Evolutionary conservation across 805 yeast species (phyloP).

Genomic region (Yamadazyma insecticola): DNA sequence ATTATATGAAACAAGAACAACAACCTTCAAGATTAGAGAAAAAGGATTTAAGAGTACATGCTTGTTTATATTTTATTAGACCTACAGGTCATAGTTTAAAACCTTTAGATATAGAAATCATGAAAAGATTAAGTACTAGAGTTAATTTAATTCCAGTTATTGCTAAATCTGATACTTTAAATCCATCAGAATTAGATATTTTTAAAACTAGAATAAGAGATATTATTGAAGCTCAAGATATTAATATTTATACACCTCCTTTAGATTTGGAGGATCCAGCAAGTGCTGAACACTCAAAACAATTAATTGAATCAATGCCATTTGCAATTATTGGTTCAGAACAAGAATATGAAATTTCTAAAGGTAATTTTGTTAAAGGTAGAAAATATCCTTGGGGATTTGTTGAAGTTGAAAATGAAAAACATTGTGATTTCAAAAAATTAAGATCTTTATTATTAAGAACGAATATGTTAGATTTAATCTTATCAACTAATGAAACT

Average conservation of each 20-base stretch:
- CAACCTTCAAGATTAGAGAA: conserved; percentile 69
- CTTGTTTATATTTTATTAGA: conserved; percentile 82
- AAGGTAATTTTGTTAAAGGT: conserved; percentile 67
- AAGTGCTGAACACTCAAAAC: conserved; percentile 75
- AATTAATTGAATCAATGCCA: conserved; percentile 79
- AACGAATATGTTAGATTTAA: conserved; percentile 78
- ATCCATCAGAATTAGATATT: conserved; percentile 60
- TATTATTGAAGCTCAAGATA: conserved; percentile 78
- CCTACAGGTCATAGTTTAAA: conserved; percentile 88
- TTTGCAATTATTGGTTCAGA: conserved; percentile 81
- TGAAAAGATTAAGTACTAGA: conserved; percentile 76
- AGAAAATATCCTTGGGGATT: conserved; percentile 90
- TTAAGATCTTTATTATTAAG: conserved; percentile 74
- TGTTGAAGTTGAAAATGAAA: conserved; percentile 82
- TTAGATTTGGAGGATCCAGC: conserved; percentile 71
- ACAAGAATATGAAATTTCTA: conserved; percentile 57
- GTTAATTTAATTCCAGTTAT: conserved; percentile 87
- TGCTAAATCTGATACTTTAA: conserved; percentile 82
- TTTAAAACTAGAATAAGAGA: conserved; percentile 77
- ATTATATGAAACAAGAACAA: conserved; percentile 87
- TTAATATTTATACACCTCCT: conserved; percentile 80
- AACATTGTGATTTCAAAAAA: conserved; percentile 80
- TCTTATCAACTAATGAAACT: conserved; percentile 72
- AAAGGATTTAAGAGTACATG: conserved; percentile 86
- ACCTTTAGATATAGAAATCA: conserved; percentile 82